Conservation (phyloP, 352 stramenopile genomes). For the Pythium brachiatum region DNA sequence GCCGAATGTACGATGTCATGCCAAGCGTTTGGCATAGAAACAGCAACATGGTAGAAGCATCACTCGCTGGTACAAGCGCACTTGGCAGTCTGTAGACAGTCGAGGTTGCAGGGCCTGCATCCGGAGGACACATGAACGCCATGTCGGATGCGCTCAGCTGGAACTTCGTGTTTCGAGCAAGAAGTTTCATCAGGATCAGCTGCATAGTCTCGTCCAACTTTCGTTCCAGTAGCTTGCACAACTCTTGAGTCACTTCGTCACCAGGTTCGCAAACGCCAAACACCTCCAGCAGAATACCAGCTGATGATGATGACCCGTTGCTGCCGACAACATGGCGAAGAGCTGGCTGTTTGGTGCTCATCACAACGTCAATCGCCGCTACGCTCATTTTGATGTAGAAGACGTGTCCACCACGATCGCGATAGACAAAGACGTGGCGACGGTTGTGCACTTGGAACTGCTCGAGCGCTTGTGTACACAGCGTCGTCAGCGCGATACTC, state of each 20-base stretch:
- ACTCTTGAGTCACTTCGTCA: conserved; percentile 83
- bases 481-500: conserved; percentile 75
- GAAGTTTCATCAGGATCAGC: conserved; percentile 84
- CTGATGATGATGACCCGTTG: conserved; percentile 4
- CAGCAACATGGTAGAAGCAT: conserved; percentile 16
- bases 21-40: conserved; percentile 34
- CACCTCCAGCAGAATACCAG: conserved; percentile 74
- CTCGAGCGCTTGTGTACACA: conserved; percentile 83
- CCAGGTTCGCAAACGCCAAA: conserved; percentile 78
- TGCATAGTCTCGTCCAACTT: conserved; percentile 87
- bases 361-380: conserved; percentile 6
- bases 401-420: conserved; percentile 78
- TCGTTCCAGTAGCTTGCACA: conserved; percentile 76
- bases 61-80: conserved; percentile 8
- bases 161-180: conserved; percentile 84
- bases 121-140: conserved; percentile 70
- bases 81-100: conserved; percentile 43
- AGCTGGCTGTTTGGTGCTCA: conserved; percentile 6
- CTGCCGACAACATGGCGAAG: background rate
- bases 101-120: conserved; percentile 32
- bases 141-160: conserved; percentile 73
- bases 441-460: conserved; percentile 90
- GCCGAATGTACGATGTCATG: conserved; percentile 31
- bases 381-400: conserved; percentile 88
- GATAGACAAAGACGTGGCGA: conserved; percentile 85